A percentile compares a stretch with the other conserved stretches of the same genome.
phyloP scores from a whole-genome alignment of 2,329 filamentous ascomycete species.

The Penicillium sp. region DNA sequence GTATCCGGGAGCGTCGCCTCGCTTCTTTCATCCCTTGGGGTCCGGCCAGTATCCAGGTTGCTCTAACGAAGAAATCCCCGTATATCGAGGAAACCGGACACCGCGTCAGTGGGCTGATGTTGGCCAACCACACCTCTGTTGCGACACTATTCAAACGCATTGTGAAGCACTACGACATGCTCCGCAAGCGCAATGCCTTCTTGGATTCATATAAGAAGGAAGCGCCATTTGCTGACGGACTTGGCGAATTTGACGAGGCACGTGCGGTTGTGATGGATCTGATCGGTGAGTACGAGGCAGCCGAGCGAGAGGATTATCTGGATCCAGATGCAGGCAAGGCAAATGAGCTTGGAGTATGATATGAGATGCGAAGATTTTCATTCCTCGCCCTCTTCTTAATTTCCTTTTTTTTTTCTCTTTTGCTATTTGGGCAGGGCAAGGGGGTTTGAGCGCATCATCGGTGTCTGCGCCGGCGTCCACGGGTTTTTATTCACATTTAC shows the following conservation, averaged over 20 bases:
- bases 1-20: slow-evolving; percentile 88
- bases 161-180: slow-evolving; percentile 84
- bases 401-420: slow-evolving; percentile 4
- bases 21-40: slow-evolving; percentile 99
- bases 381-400: slow-evolving; percentile 1
- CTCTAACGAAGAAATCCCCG: slow-evolving; percentile 91
- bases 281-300: slow-evolving; percentile 93
- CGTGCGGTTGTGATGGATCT: slow-evolving; percentile 87
- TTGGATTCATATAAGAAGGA: slow-evolving; percentile 96
- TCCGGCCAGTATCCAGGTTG: slow-evolving; percentile 95
- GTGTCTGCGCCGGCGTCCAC: slow-evolving; percentile 16
- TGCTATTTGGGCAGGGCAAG: slow-evolving; percentile 18
- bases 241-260: slow-evolving; percentile 94
- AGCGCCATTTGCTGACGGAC: slow-evolving; percentile 83
- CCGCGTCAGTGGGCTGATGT: slow-evolving; percentile 92
- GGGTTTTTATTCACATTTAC: neutral
- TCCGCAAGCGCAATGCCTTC: slow-evolving; percentile 96
- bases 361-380: slow-evolving; percentile 2
- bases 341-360: slow-evolving; percentile 32
- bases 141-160: slow-evolving; percentile 96
- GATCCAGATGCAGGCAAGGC: slow-evolving; percentile 64
- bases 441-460: slow-evolving; percentile 26
- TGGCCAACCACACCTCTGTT: slow-evolving; percentile 97
- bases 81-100: slow-evolving; percentile 86
- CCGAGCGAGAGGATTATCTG: slow-evolving; percentile 86